Base-by-base conservation (phyloP, 2,329 filamentous ascomycete species). In the Microascus cirrosus region DNA sequence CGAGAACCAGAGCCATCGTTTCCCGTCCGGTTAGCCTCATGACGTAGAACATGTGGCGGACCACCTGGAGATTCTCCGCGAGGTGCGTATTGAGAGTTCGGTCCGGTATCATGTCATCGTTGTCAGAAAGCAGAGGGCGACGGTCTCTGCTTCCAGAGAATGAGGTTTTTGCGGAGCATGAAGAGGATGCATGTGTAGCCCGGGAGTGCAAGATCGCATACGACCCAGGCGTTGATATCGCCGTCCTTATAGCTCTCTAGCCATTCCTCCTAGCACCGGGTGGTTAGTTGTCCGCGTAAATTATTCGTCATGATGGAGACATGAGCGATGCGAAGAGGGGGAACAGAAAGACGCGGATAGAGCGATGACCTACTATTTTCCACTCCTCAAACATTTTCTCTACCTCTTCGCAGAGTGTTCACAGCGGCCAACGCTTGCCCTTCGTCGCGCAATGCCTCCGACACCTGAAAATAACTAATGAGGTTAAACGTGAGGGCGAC, bases 141-240 rank as follows among this genome's bases (percentile, higher is more conserved):
- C 12, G 36, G 15, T 48, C 35, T 13, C 48, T 45, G 54, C 22
- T 22, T 13, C 34, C 39, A 6, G 34, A 36, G 18, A 32, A 28
- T 10, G 54, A 42, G 8, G 39, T 24, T 48, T 32, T 56, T n/a
- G n/a, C 54, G 54, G 13, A 56, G 39, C 54, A 56, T 56, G 54
- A 48, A 56, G 54, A 56, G 54, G 10, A 56, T 56, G 39, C n/a
- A 56, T 10, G 54, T 42, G 54, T 48, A 56, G 35, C 54, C 34
- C 3, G 34, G 11, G 24, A 56, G 54, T 32, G 54, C 54, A 18
- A 56, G 54, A 18, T 56, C 54, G n/a, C 34, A 18, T 24, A 56
- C 18, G 22, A 45, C 34, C 54, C 54, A 56, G 39, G 18, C 39
- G 22, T 56, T 24, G 36, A 48, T 28, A 25, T 32, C 39, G 24